A percentile compares a stretch with the other conserved stretches of the same genome.
Conservation (phyloP, 768 basidiomycete species). For the Calocybe gangraenosa region DNA sequence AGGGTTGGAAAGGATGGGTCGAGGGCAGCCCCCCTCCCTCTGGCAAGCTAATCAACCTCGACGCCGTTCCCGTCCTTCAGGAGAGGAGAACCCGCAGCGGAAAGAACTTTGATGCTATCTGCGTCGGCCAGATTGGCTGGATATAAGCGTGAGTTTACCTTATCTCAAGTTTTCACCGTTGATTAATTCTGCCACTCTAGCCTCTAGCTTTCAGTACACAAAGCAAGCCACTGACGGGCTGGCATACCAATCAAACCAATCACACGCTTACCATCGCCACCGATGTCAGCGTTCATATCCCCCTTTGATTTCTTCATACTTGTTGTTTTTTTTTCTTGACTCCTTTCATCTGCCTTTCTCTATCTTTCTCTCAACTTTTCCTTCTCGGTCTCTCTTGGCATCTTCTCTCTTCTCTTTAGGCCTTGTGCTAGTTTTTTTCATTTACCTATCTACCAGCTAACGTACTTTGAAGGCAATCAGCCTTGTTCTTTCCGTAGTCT, state of each 20-base stretch:
- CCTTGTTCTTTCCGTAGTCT: no score
- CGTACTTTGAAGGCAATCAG: no score
- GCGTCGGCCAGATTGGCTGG: conserved; percentile 76
- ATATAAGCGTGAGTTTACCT: conserved; percentile 50
- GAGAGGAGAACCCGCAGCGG: conserved; percentile 81
- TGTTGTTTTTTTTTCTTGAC: conserved; percentile 3
- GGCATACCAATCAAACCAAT: conserved; percentile 3
- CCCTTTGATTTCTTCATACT: not conserved
- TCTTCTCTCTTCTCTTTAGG: conserved; percentile 2
- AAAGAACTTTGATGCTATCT: conserved; percentile 80
- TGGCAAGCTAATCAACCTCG: conserved; percentile 78
- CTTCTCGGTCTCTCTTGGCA: conserved; percentile 1
- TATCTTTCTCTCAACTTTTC: conserved; percentile 4
- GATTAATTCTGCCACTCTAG: conserved; percentile 38
- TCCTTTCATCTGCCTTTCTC: conserved; percentile 11
- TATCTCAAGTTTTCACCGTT: conserved; percentile 40
- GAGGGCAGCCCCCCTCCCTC: conserved; percentile 81
- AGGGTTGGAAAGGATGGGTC: conserved; percentile 92
- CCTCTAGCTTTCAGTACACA: conserved; percentile 17
- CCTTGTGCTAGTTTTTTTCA: no score
- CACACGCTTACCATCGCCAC: conserved; percentile 13
- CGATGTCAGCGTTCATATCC: not conserved
- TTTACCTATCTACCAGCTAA: no score
- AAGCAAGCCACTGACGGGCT: conserved; percentile 21
- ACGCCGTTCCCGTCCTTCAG: conserved; percentile 62